These are phyloP conservation scores for Aspergillus fischeri DNA, from an alignment of 2,329 filamentous ascomycete genomes.

Conservation along the genomic window DNA sequence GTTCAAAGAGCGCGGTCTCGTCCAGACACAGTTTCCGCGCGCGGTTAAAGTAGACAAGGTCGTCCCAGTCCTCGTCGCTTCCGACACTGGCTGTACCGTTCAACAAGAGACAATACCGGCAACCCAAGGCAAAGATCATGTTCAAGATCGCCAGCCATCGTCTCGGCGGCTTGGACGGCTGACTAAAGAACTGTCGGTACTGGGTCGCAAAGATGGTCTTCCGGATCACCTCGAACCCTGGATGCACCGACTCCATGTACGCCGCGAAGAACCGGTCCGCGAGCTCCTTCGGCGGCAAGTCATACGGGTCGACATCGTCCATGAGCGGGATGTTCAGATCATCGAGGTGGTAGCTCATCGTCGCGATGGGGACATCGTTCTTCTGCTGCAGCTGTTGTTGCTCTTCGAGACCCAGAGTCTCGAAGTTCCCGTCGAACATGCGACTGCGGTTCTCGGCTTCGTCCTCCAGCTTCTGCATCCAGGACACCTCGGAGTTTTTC, in stretches of 20 bases:
- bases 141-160: slow-evolving; percentile 44
- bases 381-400: slow-evolving; percentile 1
- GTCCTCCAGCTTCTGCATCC: slow-evolving; percentile 38
- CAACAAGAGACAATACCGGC: slow-evolving; percentile 35
- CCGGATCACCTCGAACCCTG: slow-evolving; percentile 39
- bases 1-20: slow-evolving; percentile 35
- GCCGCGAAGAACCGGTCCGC: slow-evolving; percentile 37
- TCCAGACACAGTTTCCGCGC: slow-evolving; percentile 36
- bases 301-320: slow-evolving; percentile 33
- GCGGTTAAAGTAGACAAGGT: slow-evolving; percentile 38
- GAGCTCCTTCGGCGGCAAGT: slow-evolving; percentile 31
- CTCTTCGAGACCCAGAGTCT: not conserved
- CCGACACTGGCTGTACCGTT: slow-evolving; percentile 17
- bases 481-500: slow-evolving; percentile 42
- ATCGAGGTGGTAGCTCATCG: slow-evolving; percentile 39
- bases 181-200: slow-evolving; percentile 32
- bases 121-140: slow-evolving; percentile 44
- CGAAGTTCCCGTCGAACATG: slow-evolving; percentile 1
- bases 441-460: slow-evolving; percentile 21
- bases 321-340: slow-evolving; percentile 34
- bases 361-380: slow-evolving; percentile 18
- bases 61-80: slow-evolving; percentile 25
- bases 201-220: slow-evolving; percentile 34
- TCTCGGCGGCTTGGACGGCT: slow-evolving; percentile 22
- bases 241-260: slow-evolving; percentile 39